phyloP scores from a whole-genome alignment of 2,329 filamentous ascomycete species.

The Phialophora verrucosa region DNA sequence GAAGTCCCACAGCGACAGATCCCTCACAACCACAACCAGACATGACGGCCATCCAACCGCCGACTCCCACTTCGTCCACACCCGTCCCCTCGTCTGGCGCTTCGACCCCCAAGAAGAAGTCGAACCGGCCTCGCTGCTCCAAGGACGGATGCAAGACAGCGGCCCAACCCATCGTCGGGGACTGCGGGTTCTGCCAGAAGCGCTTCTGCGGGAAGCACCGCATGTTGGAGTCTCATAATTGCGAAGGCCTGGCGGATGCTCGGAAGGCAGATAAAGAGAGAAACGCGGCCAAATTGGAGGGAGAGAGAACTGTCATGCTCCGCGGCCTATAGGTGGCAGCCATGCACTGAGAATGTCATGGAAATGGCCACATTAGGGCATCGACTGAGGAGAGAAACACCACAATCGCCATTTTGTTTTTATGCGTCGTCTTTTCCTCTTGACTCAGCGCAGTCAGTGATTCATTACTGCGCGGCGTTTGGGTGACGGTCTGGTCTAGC shows the following conservation, averaged over 20 bases:
- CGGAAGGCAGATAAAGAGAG: constrained; percentile 96
- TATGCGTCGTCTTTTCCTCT: background rate
- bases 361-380: background rate
- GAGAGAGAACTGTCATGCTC: constrained; percentile 91
- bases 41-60: constrained; percentile 57
- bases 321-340: constrained; percentile 72
- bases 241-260: constrained; percentile 90
- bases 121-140: constrained; percentile 73
- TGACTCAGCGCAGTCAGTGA: background rate
- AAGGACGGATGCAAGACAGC: constrained; percentile 87
- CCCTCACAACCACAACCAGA: constrained; percentile 51
- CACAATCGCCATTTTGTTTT: background rate
- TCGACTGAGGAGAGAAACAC: background rate
- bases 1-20: constrained; percentile 33
- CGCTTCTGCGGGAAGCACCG: constrained; percentile 96
- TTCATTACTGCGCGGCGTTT: background rate
- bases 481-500: background rate
- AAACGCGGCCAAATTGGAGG: constrained; percentile 89
- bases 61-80: constrained; percentile 44
- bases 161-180: constrained; percentile 91
- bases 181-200: constrained; percentile 92
- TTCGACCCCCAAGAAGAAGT: constrained; percentile 49
- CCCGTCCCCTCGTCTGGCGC: constrained; percentile 54
- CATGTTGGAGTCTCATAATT: constrained; percentile 92
- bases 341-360: background rate